Evolutionary conservation across 164 flowering plant genomes (phyloP), one percentile per base, ranked within the genome.

Genomic region (Aristolochia fimbriata): DNA sequence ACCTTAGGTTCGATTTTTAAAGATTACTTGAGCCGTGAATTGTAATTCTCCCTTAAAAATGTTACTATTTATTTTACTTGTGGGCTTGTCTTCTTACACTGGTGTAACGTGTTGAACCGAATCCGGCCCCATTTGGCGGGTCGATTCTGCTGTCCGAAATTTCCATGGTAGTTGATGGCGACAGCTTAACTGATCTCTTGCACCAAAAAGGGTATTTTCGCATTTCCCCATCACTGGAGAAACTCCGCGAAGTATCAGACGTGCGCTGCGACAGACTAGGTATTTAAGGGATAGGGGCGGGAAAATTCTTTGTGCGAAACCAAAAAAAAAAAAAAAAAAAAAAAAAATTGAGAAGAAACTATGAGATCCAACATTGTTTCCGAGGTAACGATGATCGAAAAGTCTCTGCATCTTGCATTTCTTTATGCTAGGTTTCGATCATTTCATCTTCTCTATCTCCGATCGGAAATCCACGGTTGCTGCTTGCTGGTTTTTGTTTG

Each of bases 331-430:
- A 45, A 51, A 12, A 25, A 55, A 3, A 45, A 33, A 27, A 2
- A 3, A 21, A 19, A 14, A 13, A 22, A 45, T 41, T 14, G 30
- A 55, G 1, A 45, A 33, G 5, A 2, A 31, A 46, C 63, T 54
- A 84, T 84, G 90, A 77, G 87, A 75, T 71, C 90, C 15, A 84
- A 82, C 80, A 72, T 84, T 56, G 87, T 84, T 25, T 66, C 90
- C 43, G 90, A 82, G 85, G 90, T 84, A 63, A 20, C 16, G 16
- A 20, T 23, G 1, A 11, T 54, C 57, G 12, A 50, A 57, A 56
- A 27, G 2, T 56, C 13, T 56, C 46, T 17, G 45, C 11, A 6
- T 27, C 21, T 10, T 56, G 59, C n/a, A 33, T 15, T 17, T 30
- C 30, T 56, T 30, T 0, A 27, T 54, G 31, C n/a, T 30, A 56